These are phyloP conservation scores for Aspergillus sp. DNA, from an alignment of 2,329 filamentous ascomycete genomes.

Conservation along the genomic window DNA sequence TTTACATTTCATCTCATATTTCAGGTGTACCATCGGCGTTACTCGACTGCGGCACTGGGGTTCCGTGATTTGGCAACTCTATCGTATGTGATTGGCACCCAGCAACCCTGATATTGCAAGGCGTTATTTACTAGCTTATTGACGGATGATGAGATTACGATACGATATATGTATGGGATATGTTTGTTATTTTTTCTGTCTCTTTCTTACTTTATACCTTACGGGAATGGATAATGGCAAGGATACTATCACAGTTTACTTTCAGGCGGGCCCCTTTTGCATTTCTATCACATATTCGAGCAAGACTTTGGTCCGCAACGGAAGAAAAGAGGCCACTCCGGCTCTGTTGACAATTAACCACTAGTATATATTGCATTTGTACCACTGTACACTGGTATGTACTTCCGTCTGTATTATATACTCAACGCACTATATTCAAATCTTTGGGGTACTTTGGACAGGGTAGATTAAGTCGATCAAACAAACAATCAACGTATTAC, in stretches of 20 bases:
- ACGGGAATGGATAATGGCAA: not conserved
- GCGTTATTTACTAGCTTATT: slow-evolving; percentile 5
- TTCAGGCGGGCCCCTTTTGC: not conserved
- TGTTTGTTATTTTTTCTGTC: slow-evolving; percentile 5
- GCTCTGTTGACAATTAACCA: not conserved
- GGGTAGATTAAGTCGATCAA: not conserved
- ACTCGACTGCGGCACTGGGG: not conserved
- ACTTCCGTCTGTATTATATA: not conserved
- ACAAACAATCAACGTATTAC: not conserved
- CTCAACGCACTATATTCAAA: not conserved
- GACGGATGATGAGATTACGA: slow-evolving; percentile 17
- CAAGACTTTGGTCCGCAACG: not conserved
- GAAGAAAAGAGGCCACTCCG: not conserved
- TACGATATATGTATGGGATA: slow-evolving; percentile 7
- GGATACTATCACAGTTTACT: not conserved
- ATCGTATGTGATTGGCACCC: not conserved
- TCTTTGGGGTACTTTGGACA: not conserved
- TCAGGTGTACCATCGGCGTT: slow-evolving; percentile 19
- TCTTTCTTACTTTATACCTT: not conserved
- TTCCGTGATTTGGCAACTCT: not conserved
- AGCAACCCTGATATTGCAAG: not conserved
- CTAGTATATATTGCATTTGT: not conserved
- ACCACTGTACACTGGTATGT: not conserved
- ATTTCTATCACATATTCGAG: not conserved
- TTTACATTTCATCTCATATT: not conserved